phyloP scores from a whole-genome alignment of 225 moss, liverwort and hornwort genomes.

The Pleurozium schreberi region DNA sequence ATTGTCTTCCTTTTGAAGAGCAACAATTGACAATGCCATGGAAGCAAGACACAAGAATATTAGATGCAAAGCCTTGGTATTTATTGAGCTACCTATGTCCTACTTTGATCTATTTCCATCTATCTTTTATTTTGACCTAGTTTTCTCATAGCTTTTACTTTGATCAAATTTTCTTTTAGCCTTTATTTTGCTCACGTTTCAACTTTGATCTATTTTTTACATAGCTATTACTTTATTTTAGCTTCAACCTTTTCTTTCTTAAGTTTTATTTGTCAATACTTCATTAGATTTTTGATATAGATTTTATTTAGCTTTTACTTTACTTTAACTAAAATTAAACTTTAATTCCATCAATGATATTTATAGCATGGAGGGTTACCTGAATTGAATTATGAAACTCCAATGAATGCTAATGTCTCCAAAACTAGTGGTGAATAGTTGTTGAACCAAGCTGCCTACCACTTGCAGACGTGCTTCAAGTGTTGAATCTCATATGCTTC shows the following conservation, averaged over 20 bases:
- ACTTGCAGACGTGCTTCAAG: not conserved
- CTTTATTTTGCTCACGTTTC: too few species aligned
- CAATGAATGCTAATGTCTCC: not conserved
- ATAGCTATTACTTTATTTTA: not conserved
- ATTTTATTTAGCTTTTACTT: not conserved
- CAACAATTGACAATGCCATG: not conserved
- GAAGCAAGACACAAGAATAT: not conserved
- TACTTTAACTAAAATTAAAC: not conserved
- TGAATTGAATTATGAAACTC: not conserved
- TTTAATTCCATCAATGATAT: not conserved
- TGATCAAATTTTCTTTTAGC: not conserved
- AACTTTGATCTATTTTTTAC: not conserved
- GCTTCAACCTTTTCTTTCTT: not conserved
- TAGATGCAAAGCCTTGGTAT: not conserved
- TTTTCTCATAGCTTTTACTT: too few species aligned
- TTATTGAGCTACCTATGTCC: not conserved
- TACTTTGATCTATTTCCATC: not conserved
- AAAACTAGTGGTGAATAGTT: not conserved
- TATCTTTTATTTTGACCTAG: not conserved
- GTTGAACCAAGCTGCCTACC: fast-evolving
- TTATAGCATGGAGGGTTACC: not conserved
- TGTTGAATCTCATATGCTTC: fast-evolving
- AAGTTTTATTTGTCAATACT: not conserved
- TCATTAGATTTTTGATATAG: not conserved
- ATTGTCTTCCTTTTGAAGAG: not conserved